These are phyloP conservation scores for Phialophora verrucosa DNA, from an alignment of 2,329 filamentous ascomycete species.

Conservation along the genomic window DNA sequence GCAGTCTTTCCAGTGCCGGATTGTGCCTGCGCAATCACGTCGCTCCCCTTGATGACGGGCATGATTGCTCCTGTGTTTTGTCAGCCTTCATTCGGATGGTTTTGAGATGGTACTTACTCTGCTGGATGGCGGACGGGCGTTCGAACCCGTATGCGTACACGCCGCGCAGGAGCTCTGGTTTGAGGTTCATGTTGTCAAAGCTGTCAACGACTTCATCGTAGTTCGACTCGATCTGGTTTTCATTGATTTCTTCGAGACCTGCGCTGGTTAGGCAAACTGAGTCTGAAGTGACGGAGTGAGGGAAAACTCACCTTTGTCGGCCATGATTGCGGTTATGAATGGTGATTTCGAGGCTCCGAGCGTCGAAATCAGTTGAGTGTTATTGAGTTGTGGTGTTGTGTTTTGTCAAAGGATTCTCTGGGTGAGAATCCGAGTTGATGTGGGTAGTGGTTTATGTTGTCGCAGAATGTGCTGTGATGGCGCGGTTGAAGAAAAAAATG, in stretches of 20 bases:
- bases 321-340: conserved; percentile 81
- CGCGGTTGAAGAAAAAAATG: conserved; percentile 25
- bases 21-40: conserved; percentile 99
- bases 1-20: conserved; percentile 99
- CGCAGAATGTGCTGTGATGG: conserved; percentile 17
- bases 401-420: conserved; percentile 34
- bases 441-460: conserved; percentile 24
- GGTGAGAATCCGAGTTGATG: conserved; percentile 36
- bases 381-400: conserved; percentile 7
- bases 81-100: neutral
- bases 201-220: conserved; percentile 99
- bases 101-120: neutral
- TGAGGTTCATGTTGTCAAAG: conserved; percentile 97
- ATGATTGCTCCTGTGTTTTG: conserved; percentile 75
- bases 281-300: neutral
- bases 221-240: conserved; percentile 99
- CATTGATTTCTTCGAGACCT: conserved; percentile 93
- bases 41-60: conserved; percentile 99
- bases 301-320: conserved; percentile 72
- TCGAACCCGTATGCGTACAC: conserved; percentile 91
- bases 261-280: neutral
- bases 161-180: conserved; percentile 95
- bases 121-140: conserved; percentile 97
- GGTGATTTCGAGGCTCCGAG: conserved; percentile 1
- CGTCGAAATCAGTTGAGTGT: conserved; percentile 31